Base-by-base conservation (phyloP, 345 rosid species). In the Corchorus olitorius region DNA sequence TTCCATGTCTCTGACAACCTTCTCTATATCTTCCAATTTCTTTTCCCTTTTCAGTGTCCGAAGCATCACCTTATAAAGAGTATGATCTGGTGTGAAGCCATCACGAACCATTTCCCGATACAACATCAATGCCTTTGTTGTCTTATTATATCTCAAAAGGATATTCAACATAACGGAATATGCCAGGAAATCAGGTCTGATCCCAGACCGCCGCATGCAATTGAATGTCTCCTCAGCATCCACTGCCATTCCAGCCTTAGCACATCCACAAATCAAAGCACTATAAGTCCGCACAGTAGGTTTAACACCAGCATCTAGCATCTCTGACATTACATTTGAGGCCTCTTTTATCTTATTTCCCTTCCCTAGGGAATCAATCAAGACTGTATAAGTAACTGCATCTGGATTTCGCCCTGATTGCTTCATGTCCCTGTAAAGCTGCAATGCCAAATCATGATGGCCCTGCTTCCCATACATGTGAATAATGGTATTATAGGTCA, bases 401-500 rank as follows among this genome's bases (percentile, higher is more conserved):
- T 95, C 99, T 33, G 99, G 98, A 79, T 63, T 89, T 73, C 82
- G 79, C 58, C 96, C 92, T 0, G 88, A 87, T 63, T 84, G 81
- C 86, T 90, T 88, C 99, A 95, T 95, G 84, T 89, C 92, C 82
- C 84, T 84, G 76, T 89, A 95, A 80, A 90, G 92, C 82, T 90
- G 86, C 70, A 92, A 77, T 52, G 91, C 98, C n/a, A 92, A 76
- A 59, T 88, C 93, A 83, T 80, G 84, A 74, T 85, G 89, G 35
- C 99, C 97, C 79, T 88, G 90, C 90, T 92, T 93, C 65, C 99
- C 99, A 79, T 93, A 88, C 99, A 95, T 95, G 83, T 95, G 96
- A 81, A 95, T 95, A 35, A 95, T 88, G 2, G 97, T 93, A 83
- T 95, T 95, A 75, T 92, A 91, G 3, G 98, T 88, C 97, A 90